Evolutionary conservation across 306 rosid genomes (phyloP), one percentile per base, ranked within the genome.

Genomic region (Senna tora): DNA sequence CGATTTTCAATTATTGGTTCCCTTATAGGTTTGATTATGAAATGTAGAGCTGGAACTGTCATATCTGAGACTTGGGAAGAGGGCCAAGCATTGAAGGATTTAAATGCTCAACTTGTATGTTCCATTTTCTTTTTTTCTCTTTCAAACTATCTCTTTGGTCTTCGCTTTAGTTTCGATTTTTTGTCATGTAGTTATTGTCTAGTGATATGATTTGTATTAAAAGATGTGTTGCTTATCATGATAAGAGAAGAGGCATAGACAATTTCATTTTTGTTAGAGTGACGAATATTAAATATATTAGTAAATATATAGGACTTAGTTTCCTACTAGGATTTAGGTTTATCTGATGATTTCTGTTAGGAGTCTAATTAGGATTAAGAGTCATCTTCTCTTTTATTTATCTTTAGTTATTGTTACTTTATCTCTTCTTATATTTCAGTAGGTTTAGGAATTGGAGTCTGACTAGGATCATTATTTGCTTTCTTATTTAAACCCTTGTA

Each of bases 51-150:
- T 83, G 99, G 99, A 83, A 95, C 99, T 67, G 83, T 95, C 77
- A 83, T 95, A 77, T 89, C 97, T 1, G 99, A 95, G 89, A 95
- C 96, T 17, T 92, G 99, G 99, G 99, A 95, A 87, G 99, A 95
- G 17, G 99, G 99, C 76, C 99, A 89, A 85, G 96, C 91, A 16
- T 81, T 95, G 61, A 95, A 95, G 84, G 99, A 95, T 85, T 80
- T 95, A 65, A 89, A 87, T 85, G 74, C 79, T 59, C 96, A 95
- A 84, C 97, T 95, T 82, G 99, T 95, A 95, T 39, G 96, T 80
- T 33, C 30, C 63, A 22, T 69, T 79, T 58, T 76, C 73, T 67
- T 68, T 34, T 25, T 58, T 38, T 54, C 39, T 41, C 56, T 63
- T 20, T 33, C 13, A 36, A 16, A 7, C 39, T 36, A 16, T 61